Percentiles rank a stretch among this genome's conserved stretches.
Evolutionary conservation across 495 filamentous ascomycete genomes (phyloP).

Genomic region (Neurospora cerealis): DNA sequence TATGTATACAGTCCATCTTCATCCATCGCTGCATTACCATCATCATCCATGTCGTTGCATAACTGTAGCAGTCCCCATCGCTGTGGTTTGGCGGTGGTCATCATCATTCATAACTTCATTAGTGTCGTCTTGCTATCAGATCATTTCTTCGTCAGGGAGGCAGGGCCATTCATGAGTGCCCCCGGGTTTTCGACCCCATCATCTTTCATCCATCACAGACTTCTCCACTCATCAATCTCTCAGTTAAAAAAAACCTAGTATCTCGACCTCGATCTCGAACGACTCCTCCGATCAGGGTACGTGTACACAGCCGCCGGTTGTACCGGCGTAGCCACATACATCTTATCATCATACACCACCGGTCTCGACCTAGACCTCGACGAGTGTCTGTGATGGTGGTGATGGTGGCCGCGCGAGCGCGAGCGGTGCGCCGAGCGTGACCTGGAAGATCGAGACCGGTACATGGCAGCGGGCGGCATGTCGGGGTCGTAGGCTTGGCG

Average conservation of each 20-base stretch:
- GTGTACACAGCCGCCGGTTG: not conserved
- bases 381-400: not conserved
- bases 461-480: not conserved
- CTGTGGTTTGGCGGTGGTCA: not conserved
- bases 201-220: not conserved
- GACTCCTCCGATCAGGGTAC: not conserved
- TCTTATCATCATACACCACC: not conserved
- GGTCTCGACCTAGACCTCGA: not conserved
- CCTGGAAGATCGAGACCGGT: conserved; percentile 5
- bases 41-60: not conserved
- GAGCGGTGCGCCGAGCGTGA: not conserved
- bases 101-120: not conserved
- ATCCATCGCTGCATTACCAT: not conserved
- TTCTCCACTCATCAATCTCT: not conserved
- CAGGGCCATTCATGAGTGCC: not conserved
- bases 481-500: conserved; percentile 21
- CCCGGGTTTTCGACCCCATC: not conserved
- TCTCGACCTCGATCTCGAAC: not conserved
- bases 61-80: not conserved
- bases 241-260: not conserved
- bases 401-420: not conserved
- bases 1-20: not conserved
- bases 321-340: not conserved
- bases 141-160: not conserved
- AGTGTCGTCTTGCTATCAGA: not conserved